Base-by-base conservation (phyloP, 257 asterid species). In the Solanum habrochaites region DNA sequence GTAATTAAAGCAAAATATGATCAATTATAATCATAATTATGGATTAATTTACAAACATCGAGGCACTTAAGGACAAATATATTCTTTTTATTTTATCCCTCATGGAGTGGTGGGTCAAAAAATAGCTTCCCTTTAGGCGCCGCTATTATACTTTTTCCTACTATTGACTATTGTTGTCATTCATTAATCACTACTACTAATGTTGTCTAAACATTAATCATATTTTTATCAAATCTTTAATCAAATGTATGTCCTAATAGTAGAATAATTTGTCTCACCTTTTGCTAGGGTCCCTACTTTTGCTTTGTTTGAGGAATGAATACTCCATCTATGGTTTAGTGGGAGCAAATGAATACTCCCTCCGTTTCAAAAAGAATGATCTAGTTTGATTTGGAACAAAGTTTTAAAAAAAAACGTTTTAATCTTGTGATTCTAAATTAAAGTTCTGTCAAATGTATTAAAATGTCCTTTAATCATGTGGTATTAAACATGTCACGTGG, bases 21-120 rank as follows among this genome's bases (percentile, higher is more conserved):
- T 47, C 43, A 80, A 49, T 81, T 81, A 80, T 40, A 16, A 80
- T 80, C 85, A 80, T 47, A 49, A 80, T 81, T 18, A 29, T 27
- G 4, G 69, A 81, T 81, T 80, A 80, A 49, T 47, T 49, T 49
- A 47, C 85, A 49, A 49, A 29, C 8, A 49, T 29, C 69, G 85
- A 81, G 69, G 66, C 69, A 81, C 29, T 29, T 49, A 10, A 8
- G 23, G 69, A 80, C 43, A 80, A 47, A 49, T 11, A 10, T 80
- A 15, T 80, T 49, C 18, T 80, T 80, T 73, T 47, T 47, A 80
- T 80, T 47, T 49, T 47, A 47, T 18, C 37, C 25, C 66, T 47
- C 42, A 9, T 47, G 25, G 37, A 4, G 27, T 16, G 84, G 66
- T 73, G 31, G 49, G 86, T 87, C 87, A 88, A 89, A 87, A 86